Percentiles rank a stretch among this genome's conserved stretches.
Evolutionary conservation across 2,329 filamentous ascomycete genomes (phyloP).

Genomic region (Emmonsia crescens): DNA sequence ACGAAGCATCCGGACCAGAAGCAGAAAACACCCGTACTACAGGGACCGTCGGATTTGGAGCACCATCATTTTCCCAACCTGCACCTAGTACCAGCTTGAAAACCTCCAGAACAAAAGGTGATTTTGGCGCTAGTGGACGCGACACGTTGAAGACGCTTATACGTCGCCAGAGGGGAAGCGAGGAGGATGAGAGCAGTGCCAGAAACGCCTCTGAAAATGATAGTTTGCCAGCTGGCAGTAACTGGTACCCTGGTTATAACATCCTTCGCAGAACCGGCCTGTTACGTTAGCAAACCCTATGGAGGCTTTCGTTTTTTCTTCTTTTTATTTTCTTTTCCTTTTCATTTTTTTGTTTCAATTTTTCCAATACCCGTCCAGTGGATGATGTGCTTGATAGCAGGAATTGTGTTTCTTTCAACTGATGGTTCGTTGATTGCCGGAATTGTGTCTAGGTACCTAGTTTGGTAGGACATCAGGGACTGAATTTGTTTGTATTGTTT

Average conservation of each 20-base stretch:
- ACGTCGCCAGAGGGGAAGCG: background rate
- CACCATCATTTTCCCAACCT: background rate
- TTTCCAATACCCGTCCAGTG: too few relatives aligned
- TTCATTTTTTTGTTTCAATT: background rate
- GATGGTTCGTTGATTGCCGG: background rate
- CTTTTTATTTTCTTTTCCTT: background rate
- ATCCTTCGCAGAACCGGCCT: background rate
- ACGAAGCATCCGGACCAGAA: background rate
- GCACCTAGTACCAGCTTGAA: background rate
- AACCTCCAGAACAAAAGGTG: background rate
- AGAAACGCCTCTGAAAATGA: background rate
- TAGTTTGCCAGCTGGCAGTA: background rate
- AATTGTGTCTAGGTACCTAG: too few relatives aligned
- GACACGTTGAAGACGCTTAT: background rate
- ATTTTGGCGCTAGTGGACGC: background rate
- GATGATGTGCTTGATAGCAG: too few relatives aligned
- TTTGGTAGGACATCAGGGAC: too few relatives aligned
- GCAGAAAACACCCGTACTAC: background rate
- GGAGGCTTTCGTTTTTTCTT: too few relatives aligned
- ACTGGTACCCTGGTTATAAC: background rate
- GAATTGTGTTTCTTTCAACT: background rate
- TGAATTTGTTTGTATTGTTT: too few relatives aligned
- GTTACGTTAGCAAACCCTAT: background rate
- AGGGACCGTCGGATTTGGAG: background rate
- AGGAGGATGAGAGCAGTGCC: background rate